Conservation (phyloP, 306 rosid species). For the Ochetophila trinervis region DNA sequence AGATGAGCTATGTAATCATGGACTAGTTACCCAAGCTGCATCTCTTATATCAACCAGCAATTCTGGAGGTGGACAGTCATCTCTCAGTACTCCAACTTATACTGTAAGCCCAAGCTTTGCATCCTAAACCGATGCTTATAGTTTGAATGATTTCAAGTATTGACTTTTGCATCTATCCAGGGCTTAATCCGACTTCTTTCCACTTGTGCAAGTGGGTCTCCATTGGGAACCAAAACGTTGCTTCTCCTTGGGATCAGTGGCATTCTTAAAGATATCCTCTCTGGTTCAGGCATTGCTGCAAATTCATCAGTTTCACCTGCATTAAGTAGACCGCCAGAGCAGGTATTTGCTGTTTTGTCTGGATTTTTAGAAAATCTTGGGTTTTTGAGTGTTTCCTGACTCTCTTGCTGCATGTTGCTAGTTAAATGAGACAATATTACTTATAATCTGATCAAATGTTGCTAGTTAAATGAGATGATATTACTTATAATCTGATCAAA, state of each 20-base stretch:
- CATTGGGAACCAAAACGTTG: slow-evolving; percentile 83
- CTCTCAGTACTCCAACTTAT: slow-evolving; percentile 89
- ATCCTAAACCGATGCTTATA: slow-evolving; percentile 7
- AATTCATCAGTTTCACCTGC: slow-evolving; percentile 88
- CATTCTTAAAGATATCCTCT: slow-evolving; percentile 83
- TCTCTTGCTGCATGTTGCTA: too few relatives aligned
- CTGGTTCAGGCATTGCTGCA: slow-evolving; percentile 80
- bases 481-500: too few relatives aligned
- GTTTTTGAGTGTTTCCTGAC: too few relatives aligned
- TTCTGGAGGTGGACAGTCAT: slow-evolving; percentile 97
- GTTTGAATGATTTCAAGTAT: slow-evolving; percentile 3
- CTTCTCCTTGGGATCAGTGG: slow-evolving; percentile 93
- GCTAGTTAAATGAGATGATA: too few relatives aligned
- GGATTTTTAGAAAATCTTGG: too few relatives aligned
- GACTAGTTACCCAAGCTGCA: slow-evolving; percentile 91
- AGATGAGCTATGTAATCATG: slow-evolving; percentile 91
- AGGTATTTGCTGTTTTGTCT: slow-evolving; percentile 42
- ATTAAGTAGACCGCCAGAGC: slow-evolving; percentile 81
- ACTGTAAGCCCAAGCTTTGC: slow-evolving; percentile 51
- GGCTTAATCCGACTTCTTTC: slow-evolving; percentile 96
- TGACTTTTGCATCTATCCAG: slow-evolving; percentile 50
- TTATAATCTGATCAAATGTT: too few relatives aligned
- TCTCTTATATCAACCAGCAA: slow-evolving; percentile 88
- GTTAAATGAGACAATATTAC: too few relatives aligned
- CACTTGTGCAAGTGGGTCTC: slow-evolving; percentile 98